Evolutionary conservation across 2,329 filamentous ascomycete genomes (phyloP), one percentile per base, ranked within the genome.

Genomic region (Microcera coccophila): DNA sequence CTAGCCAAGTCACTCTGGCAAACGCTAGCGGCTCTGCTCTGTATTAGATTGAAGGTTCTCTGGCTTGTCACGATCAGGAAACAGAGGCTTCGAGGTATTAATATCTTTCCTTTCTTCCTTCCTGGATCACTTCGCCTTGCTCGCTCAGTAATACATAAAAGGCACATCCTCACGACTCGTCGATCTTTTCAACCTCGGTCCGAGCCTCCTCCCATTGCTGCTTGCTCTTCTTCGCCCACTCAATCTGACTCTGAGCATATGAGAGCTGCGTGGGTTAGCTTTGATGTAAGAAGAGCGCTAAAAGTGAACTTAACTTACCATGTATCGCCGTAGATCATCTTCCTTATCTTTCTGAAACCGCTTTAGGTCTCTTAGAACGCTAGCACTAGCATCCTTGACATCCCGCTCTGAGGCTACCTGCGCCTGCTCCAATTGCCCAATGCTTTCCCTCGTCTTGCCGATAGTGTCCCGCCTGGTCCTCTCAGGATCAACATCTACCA

Each of bases 301-400:
- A 2, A 14, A 39, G 15, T 18, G 10, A 9, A 22, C 33, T 8
- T 21, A 9, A 69, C 86, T 70, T 72, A 96, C 93, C 93, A 98
- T 98, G 64, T 97, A 97, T 50, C 87, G 81, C 61, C 83, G 84
- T 59, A 98, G 66, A 63, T 98, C 93, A 38, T 91, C 89, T 68
- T 98, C 94, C 67, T 98, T 98, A 68, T 97, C 90, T 45, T 75
- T 75, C 67, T 98, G 94, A 68, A 98, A 98, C 47, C 93, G 76
- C 70, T 90, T 89, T 47, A 98, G 71, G 62, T 98, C 93, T 58
- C 87, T 85, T 55, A 98, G 68, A 4, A 97, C 88, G 39, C 89
- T 94, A 3, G 80, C 74, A 60, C 90, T 96, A 8, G 93, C 93
- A 59, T 97, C 89, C 63, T 87, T 90, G 47, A 97, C 93, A 62